These are phyloP conservation scores for Leptomonas pyrrhocoris DNA, from an alignment of 208 protist species.

Conservation along the genomic window DNA sequence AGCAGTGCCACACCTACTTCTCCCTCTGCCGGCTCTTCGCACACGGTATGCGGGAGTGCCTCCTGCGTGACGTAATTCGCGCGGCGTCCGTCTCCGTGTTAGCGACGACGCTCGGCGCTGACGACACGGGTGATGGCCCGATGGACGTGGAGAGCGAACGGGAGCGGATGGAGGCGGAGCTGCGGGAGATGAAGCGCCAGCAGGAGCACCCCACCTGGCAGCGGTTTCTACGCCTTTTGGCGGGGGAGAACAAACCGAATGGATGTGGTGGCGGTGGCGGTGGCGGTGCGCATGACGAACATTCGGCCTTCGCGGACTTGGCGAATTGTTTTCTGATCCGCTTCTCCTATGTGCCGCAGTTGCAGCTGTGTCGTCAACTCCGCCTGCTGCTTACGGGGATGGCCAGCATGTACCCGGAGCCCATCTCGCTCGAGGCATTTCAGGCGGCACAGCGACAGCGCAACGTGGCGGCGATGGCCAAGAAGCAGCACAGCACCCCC, in stretches of 20 bases:
- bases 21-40: conserved; percentile 51
- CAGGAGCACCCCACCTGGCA: conserved; percentile 8
- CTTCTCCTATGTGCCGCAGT: conserved; percentile 57
- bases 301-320: neutral
- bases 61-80: conserved; percentile 13
- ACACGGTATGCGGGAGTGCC: conserved; percentile 35
- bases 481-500: conserved; percentile 4
- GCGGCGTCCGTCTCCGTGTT: neutral
- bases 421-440: conserved; percentile 31
- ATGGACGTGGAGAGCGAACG: neutral
- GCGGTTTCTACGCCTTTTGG: neutral
- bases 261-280: neutral
- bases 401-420: conserved; percentile 22
- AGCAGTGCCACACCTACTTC: conserved; percentile 62
- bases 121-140: conserved; percentile 7
- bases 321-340: conserved; percentile 31
- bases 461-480: conserved; percentile 28
- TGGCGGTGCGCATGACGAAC: neutral
- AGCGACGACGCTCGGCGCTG: neutral
- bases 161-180: conserved; percentile 9
- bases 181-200: conserved; percentile 8
- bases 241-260: neutral
- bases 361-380: conserved; percentile 60
- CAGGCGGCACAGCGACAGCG: conserved; percentile 44
- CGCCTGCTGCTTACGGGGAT: conserved; percentile 48